A percentile compares a stretch with the other conserved stretches of the same genome.
Conservation (phyloP, 2,329 filamentous ascomycete species). For the Diaporthe humulicola region DNA sequence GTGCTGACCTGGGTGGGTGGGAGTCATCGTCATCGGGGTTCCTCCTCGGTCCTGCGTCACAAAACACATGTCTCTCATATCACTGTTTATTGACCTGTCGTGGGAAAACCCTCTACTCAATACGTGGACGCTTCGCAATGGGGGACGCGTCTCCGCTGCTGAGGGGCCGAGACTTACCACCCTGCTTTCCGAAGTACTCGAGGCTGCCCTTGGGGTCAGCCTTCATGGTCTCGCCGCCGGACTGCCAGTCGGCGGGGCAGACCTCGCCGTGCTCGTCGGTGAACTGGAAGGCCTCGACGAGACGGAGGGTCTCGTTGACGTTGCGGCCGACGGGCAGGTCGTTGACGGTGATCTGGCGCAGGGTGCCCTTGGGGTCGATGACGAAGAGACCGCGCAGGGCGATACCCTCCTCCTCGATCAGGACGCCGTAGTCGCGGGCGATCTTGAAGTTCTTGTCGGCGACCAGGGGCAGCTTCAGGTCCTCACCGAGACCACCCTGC, state of each 20-base stretch:
- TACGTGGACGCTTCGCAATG: constrained; percentile 40
- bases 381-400: constrained; percentile 75
- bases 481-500: constrained; percentile 71
- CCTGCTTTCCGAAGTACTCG: constrained; percentile 57
- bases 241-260: constrained; percentile 67
- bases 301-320: constrained; percentile 75
- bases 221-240: constrained; percentile 63
- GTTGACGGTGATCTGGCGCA: constrained; percentile 75
- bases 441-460: constrained; percentile 73
- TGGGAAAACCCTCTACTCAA: constrained; percentile 38
- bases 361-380: constrained; percentile 72
- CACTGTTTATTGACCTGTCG: constrained; percentile 38
- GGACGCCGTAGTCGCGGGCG: constrained; percentile 72
- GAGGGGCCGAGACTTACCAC: constrained; percentile 41
- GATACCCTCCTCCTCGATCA: constrained; percentile 74
- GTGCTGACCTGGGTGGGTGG: background rate
- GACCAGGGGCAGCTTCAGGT: constrained; percentile 72
- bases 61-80: background rate
- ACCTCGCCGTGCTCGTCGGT: constrained; percentile 87
- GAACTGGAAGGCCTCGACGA: constrained; percentile 83
- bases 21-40: constrained; percentile 14
- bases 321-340: constrained; percentile 74
- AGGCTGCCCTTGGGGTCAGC: constrained; percentile 64
- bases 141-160: constrained; percentile 36
- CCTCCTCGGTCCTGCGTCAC: constrained; percentile 19